Evolutionary conservation across 1,284 basidiomycete species (phyloP).

Genomic region (Dichomitus squalens): DNA sequence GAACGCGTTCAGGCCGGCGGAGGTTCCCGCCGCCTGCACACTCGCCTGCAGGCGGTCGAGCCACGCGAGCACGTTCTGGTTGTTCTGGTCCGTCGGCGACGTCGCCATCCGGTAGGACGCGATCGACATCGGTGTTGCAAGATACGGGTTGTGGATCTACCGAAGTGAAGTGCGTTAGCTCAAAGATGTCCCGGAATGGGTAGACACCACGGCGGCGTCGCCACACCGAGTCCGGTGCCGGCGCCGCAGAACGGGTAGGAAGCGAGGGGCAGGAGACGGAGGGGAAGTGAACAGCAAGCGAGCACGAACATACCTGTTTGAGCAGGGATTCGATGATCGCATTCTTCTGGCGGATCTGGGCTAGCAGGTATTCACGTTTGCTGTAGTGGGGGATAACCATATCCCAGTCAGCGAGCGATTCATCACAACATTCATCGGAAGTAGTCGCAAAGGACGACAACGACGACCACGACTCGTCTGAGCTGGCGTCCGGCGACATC

Average conservation of each 20-base stretch:
- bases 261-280: no score
- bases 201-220: neutral
- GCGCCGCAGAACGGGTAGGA: neutral
- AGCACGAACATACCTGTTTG: conserved; percentile 59
- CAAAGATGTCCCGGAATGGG: conserved; percentile 3
- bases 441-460: conserved; percentile 3
- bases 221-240: neutral
- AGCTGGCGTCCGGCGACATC: conserved; percentile 5
- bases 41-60: conserved; percentile 51
- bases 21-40: conserved; percentile 33
- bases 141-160: conserved; percentile 77
- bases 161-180: neutral
- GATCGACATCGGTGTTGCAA: conserved; percentile 74
- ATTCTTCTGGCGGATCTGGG: conserved; percentile 83
- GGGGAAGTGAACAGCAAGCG: neutral
- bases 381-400: conserved; percentile 43
- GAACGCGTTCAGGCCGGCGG: conserved; percentile 41
- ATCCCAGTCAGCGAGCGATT: conserved; percentile 33
- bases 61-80: conserved; percentile 72
- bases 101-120: conserved; percentile 75
- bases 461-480: conserved; percentile 1
- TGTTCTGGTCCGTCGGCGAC: conserved; percentile 68
- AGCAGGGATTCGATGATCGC: conserved; percentile 78
- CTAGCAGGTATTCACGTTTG: conserved; percentile 80
- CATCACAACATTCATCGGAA: conserved; percentile 26